phyloP scores from a whole-genome alignment of 2,329 filamentous ascomycete genomes.

The Sporothrix mexicana region DNA sequence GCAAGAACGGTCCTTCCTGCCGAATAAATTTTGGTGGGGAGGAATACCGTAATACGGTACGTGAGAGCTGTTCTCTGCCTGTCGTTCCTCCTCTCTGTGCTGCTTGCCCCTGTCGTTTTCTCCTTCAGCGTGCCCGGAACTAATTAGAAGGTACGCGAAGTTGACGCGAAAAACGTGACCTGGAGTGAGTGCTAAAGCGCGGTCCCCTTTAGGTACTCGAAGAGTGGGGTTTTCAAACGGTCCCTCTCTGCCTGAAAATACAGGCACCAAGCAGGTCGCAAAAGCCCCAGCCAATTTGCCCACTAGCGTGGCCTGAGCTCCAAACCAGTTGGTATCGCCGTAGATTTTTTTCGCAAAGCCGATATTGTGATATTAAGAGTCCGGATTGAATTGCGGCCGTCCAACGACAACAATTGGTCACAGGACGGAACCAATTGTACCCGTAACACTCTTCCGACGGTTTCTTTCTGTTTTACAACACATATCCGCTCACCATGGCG shows the following conservation, averaged over 20 bases:
- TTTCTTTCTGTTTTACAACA: background rate
- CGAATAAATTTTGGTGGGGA: conserved; percentile 8
- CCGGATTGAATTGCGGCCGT: background rate
- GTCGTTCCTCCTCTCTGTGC: background rate
- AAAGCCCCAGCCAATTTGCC: background rate
- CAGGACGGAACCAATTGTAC: background rate
- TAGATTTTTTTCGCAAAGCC: conserved; percentile 25
- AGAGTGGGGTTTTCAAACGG: background rate
- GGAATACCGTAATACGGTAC: background rate
- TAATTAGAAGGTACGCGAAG: conserved; percentile 46
- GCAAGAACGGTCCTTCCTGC: conserved; percentile 15
- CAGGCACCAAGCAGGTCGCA: conserved; percentile 16
- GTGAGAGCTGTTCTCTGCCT: conserved; percentile 16
- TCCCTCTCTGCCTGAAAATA: conserved; percentile 18
- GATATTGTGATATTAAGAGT: background rate
- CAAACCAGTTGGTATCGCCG: conserved; percentile 9
- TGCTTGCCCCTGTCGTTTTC: background rate
- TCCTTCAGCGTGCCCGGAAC: background rate
- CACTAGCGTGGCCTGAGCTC: conserved; percentile 26
- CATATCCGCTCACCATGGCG: conserved; percentile 36
- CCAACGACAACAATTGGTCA: background rate
- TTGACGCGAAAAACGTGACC: conserved; percentile 54
- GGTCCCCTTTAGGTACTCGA: background rate
- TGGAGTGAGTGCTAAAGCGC: conserved; percentile 23
- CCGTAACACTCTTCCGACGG: background rate